phyloP scores from a whole-genome alignment of 257 asterid species.

The Rehmannia glutinosa region DNA sequence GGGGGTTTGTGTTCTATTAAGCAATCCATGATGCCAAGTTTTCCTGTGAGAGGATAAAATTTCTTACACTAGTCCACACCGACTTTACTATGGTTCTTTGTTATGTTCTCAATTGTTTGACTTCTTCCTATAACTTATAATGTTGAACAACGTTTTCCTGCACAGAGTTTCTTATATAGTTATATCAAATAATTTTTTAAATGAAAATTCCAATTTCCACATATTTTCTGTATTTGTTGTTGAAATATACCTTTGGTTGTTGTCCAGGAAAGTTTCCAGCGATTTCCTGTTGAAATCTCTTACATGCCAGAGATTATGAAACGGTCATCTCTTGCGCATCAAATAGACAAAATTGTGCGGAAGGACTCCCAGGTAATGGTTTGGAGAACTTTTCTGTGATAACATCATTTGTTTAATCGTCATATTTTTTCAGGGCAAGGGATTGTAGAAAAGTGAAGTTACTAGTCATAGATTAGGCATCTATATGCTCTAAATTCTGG shows the following conservation, averaged over 20 bases:
- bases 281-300: slow-evolving; percentile 76
- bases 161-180: not conserved
- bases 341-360: slow-evolving; percentile 73
- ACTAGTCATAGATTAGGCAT: not conserved
- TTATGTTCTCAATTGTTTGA: not conserved
- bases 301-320: slow-evolving; percentile 82
- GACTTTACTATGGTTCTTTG: not conserved
- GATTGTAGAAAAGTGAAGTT: not conserved
- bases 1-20: not conserved
- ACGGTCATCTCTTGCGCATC: slow-evolving; percentile 88
- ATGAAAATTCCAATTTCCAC: not conserved
- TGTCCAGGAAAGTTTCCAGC: slow-evolving; percentile 79
- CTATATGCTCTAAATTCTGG: too few species aligned
- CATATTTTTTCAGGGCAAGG: not conserved
- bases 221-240: not conserved
- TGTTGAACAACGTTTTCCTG: not conserved
- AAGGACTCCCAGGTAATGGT: slow-evolving; percentile 78
- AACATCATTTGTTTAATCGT: not conserved
- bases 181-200: not conserved
- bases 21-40: not conserved
- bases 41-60: not conserved
- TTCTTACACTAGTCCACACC: not conserved
- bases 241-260: slow-evolving; percentile 7
- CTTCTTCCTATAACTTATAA: not conserved
- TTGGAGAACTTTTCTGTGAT: not conserved